Evolutionary conservation across 345 rosid species (phyloP), one percentile per base, ranked within the genome.

Genomic region (Salix koriyanagi): DNA sequence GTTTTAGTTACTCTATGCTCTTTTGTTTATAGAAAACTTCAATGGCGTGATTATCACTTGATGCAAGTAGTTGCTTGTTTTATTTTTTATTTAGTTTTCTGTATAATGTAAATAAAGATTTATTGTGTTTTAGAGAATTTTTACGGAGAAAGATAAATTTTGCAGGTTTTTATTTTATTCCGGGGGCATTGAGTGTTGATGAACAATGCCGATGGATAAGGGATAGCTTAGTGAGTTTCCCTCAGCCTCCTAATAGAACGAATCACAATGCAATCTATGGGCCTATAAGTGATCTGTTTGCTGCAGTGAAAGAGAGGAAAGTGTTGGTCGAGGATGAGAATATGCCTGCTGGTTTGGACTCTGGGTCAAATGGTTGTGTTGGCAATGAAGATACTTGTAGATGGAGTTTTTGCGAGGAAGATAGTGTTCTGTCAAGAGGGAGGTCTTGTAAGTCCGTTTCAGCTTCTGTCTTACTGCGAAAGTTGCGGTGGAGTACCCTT

Each of bases 401-500:
- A 78, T 93, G 96, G 97, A 86, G 81, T 65, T 91, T 93, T 62
- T 76, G 8, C n/a, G 91, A 89, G 61, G 90, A 85, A 66, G 48
- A 67, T 56, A 41, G 71, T 46, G 83, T 72, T 8, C 44, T 65
- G 7, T 75, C 76, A 10, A 85, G 3, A 30, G 32, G 80, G 54
- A 80, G 83, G 73, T 54, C 74, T 5, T 74, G 88, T 76, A 91
- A 86, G 77, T 78, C 89, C 16, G 73, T 87, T 75, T 48, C 86
- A 0, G 92, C 92, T 64, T 74, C 88, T 25, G 69, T 80, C 77
- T 85, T 93, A 41, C 71, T 96, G 60, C 81, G 96, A 80, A 96
- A 91, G 91, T 74, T 93, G 73, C 86, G 97, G 9, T 96, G 99
- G 99, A 93, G 98, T 81, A 93, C 97, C 9, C 93, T 93, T 14